Evolutionary conservation across 805 yeast genomes (phyloP), one percentile per base, ranked within the genome.

Genomic region (Helenozyma baotianmanensis): DNA sequence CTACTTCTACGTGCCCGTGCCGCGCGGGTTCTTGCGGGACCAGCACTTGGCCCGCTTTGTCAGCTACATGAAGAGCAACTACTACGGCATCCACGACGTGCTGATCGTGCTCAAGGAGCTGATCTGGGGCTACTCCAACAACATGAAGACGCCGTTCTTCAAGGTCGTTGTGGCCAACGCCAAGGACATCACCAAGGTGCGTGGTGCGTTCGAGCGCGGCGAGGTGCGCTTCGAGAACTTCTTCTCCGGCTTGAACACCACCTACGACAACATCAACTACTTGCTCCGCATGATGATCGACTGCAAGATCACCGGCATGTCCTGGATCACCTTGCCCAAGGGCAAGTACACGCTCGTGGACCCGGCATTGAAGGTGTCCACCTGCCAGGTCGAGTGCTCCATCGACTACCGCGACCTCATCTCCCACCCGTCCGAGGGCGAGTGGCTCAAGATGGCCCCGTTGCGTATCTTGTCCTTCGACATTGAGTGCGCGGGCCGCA

Each of bases 401-500:
- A 74, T 92, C 10, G 70, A 81, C 50, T 88, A 78, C 51, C 61
- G 62, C 19, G 80, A 86, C 43, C 56, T 92, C 32, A 55, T 85
- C 1, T 71, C 95, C 1, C 97, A 87, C 55, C 72, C 87, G 1
- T 73, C 96, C 0, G 97, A 90, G 53, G 97, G 96, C 4, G 88
- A 89, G 40, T 94, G 94, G 89, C 74, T 87, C 22, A 82, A 79
- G 45, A 81, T 84, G 64, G 97, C 98, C 1, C 98, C 98, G 0
- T 68, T 92, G 39, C 80, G 99, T 51, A 80, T 92, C 30, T 66
- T 92, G 45, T 88, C 97, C 9, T 90, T 92, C 57, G 99, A 92
- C 70, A 92, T 92, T 40, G 99, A 92, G 60, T 92, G 99, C 72
- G 92, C 98, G 3, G 98, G 98, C 27, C 77, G 99, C 60, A 83